Evolutionary conservation across 73 alveolate species (phyloP).

Genomic region (Symbiodinium pilosum): DNA sequence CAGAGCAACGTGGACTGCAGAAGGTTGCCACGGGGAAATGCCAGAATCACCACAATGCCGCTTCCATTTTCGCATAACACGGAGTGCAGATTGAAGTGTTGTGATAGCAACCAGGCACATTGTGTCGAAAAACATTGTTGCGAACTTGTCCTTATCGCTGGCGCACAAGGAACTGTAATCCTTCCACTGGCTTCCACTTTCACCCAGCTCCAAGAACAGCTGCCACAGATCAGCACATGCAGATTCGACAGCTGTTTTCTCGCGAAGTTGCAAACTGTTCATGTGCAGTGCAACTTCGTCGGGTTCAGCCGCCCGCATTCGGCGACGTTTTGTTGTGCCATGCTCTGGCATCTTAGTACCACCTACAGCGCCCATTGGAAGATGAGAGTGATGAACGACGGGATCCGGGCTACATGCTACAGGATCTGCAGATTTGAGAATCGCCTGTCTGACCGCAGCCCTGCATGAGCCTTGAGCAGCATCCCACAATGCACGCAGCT

Average conservation of each 20-base stretch:
- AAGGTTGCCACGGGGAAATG: conserved; percentile 13
- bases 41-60: conserved; percentile 10
- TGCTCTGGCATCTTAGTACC: neutral
- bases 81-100: conserved; percentile 9
- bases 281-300: neutral
- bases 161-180: neutral
- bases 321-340: neutral
- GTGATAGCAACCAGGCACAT: conserved; percentile 26
- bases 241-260: conserved; percentile 4
- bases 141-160: conserved; percentile 36
- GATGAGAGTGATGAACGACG: neutral
- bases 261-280: conserved; percentile 11
- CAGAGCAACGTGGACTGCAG: conserved; percentile 24
- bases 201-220: conserved; percentile 20
- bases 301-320: conserved; percentile 7
- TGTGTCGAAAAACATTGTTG: conserved; percentile 28
- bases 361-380: no score
- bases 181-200: neutral
- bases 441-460: conserved; percentile 34
- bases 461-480: conserved; percentile 34
- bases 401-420: neutral
- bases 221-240: conserved; percentile 23
- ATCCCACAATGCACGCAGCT: conserved; percentile 12
- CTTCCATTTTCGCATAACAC: conserved; percentile 23
- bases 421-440: neutral